A percentile compares a stretch with the other conserved stretches of the same genome.
Evolutionary conservation across 805 yeast species (phyloP).

Genomic region (Lipomyces yamanashiensis): DNA sequence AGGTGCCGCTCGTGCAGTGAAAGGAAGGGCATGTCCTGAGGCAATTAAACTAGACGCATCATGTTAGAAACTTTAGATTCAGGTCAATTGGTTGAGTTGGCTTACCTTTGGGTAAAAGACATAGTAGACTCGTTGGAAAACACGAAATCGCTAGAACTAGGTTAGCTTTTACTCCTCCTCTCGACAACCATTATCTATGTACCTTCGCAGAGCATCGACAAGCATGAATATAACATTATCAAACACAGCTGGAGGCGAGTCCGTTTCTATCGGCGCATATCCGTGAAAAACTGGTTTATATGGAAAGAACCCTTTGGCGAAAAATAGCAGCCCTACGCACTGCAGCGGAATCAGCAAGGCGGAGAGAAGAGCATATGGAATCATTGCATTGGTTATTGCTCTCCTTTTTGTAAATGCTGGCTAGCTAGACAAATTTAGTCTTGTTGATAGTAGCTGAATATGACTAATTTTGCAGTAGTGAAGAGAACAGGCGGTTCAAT

Average conservation of each 20-base stretch:
- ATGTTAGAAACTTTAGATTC: background rate
- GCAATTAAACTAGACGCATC: conserved; percentile 51
- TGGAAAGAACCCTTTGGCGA: conserved; percentile 88
- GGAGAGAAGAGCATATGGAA: conserved; percentile 12
- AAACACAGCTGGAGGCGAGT: conserved; percentile 53
- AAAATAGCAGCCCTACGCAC: conserved; percentile 60
- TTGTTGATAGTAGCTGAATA: no score
- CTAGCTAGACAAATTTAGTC: no score
- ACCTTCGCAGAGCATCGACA: conserved; percentile 82
- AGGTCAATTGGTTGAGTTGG: background rate
- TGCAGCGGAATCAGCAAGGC: conserved; percentile 45
- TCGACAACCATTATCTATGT: background rate
- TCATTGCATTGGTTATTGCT: conserved; percentile 6
- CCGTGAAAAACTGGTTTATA: conserved; percentile 80
- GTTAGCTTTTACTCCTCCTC: background rate
- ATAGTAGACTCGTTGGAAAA: conserved; percentile 69
- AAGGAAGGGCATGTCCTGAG: conserved; percentile 77
- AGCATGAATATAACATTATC: conserved; percentile 78
- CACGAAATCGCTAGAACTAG: conserved; percentile 69
- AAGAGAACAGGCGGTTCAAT: background rate
- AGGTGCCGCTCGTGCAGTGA: conserved; percentile 89
- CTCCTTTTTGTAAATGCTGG: no score
- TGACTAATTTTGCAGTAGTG: no score
- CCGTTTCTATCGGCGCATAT: conserved; percentile 45
- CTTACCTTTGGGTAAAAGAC: conserved; percentile 60